These are phyloP conservation scores for Calamus simplicifolius DNA, from an alignment of 176 grass and related monocot genomes.

Conservation along the genomic window DNA sequence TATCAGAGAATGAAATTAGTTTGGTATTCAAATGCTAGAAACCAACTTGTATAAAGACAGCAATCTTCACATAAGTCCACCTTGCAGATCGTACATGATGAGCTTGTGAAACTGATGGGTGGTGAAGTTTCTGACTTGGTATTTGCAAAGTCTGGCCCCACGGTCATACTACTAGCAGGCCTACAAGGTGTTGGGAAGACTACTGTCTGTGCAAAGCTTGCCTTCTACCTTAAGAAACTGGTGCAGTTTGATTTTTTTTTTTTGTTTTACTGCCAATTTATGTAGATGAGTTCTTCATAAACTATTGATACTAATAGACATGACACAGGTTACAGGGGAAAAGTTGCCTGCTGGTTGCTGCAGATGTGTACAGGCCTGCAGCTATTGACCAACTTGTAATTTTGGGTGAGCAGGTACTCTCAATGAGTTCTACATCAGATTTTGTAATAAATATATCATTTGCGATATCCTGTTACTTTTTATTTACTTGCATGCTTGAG, in stretches of 20 bases:
- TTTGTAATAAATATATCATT: too few relatives aligned
- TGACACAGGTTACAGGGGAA: slow-evolving; percentile 67
- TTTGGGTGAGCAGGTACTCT: slow-evolving; percentile 67
- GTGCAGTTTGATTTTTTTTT: slow-evolving; percentile 30
- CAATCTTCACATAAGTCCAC: slow-evolving; percentile 1
- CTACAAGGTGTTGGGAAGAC: slow-evolving; percentile 98
- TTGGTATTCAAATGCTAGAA: too few relatives aligned
- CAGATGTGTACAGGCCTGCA: slow-evolving; percentile 97
- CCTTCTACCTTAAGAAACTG: slow-evolving; percentile 88
- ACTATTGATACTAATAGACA: slow-evolving; percentile 33
- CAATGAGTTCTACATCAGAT: too few relatives aligned
- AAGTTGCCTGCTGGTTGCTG: slow-evolving; percentile 90
- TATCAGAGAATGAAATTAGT: too few relatives aligned
- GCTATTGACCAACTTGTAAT: slow-evolving; percentile 94
- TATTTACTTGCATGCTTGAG: too few relatives aligned
- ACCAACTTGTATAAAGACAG: too few relatives aligned
- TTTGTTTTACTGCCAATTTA: slow-evolving; percentile 14
- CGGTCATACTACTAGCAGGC: slow-evolving; percentile 77
- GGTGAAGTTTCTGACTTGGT: slow-evolving; percentile 82
- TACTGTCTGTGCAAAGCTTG: slow-evolving; percentile 87
- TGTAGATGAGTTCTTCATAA: slow-evolving; percentile 14
- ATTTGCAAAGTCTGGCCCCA: slow-evolving; percentile 65
- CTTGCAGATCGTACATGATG: slow-evolving; percentile 75
- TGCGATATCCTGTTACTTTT: too few relatives aligned
- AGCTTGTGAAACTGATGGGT: slow-evolving; percentile 92